phyloP scores from a whole-genome alignment of 2,329 filamentous ascomycete species.

The Dactylonectria estremocensis region DNA sequence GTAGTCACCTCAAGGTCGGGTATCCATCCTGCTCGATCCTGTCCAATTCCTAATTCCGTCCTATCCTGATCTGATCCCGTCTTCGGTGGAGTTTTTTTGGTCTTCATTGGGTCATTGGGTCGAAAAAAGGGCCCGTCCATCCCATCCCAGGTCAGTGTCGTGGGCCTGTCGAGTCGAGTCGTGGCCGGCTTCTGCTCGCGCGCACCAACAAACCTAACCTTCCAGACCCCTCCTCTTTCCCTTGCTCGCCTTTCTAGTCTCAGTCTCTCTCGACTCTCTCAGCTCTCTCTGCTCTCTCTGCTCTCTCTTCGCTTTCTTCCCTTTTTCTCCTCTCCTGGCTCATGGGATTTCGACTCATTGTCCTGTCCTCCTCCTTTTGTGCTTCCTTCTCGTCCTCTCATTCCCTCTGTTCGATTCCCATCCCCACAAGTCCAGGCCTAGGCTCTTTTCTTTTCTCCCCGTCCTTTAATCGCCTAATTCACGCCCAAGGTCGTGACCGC shows the following conservation, averaged over 20 bases:
- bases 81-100: conserved; percentile 36
- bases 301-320: conserved; percentile 19
- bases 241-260: conserved; percentile 16
- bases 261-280: background rate
- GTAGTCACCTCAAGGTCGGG: conserved; percentile 21
- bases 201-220: conserved; percentile 26
- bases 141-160: conserved; percentile 31
- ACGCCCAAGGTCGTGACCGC: conserved; percentile 1
- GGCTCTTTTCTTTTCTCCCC: conserved; percentile 6
- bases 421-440: background rate
- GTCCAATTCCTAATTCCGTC: conserved; percentile 23
- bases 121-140: conserved; percentile 42
- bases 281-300: conserved; percentile 17
- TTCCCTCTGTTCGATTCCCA: conserved; percentile 4
- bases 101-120: conserved; percentile 44
- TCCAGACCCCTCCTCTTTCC: conserved; percentile 38
- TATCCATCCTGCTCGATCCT: conserved; percentile 27
- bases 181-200: conserved; percentile 32
- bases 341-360: conserved; percentile 29
- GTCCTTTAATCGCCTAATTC: conserved; percentile 9
- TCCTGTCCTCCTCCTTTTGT: conserved; percentile 1
- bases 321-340: conserved; percentile 15
- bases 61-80: conserved; percentile 25
- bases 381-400: conserved; percentile 18
- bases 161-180: conserved; percentile 29